Evolutionary conservation across 352 stramenopile genomes (phyloP).

Genomic region (Aphanomyces astaci): DNA sequence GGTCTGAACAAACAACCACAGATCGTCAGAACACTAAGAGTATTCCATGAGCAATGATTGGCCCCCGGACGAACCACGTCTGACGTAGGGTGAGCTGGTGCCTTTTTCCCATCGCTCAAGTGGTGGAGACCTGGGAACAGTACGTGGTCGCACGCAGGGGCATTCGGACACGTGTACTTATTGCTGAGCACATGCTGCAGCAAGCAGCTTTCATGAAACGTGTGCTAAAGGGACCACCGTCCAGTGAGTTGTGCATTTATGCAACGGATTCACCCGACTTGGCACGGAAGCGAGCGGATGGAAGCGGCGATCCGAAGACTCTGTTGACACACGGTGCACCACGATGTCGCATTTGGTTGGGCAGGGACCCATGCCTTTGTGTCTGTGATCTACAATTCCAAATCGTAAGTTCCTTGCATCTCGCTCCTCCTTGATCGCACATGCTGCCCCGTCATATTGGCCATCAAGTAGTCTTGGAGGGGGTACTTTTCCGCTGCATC

Average conservation of each 20-base stretch:
- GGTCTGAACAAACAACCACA: too few species aligned
- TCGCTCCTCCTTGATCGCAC: slow-evolving; percentile 16
- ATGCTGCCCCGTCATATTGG: slow-evolving; percentile 38
- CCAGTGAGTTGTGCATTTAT: neutral
- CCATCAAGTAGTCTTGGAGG: slow-evolving; percentile 71
- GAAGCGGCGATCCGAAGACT: slow-evolving; percentile 52
- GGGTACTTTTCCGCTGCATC: slow-evolving; percentile 47
- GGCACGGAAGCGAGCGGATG: slow-evolving; percentile 43
- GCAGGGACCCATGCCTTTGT: slow-evolving; percentile 38
- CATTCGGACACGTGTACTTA: slow-evolving; percentile 45
- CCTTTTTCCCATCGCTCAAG: neutral
- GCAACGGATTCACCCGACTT: slow-evolving; percentile 28
- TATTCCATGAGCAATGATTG: too few species aligned
- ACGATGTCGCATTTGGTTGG: slow-evolving; percentile 27
- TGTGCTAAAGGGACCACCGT: slow-evolving; percentile 36
- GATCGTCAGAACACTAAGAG: too few species aligned
- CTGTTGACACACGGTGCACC: slow-evolving; percentile 51
- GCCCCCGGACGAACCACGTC: too few species aligned
- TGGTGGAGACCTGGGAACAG: slow-evolving; percentile 49
- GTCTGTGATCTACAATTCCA: slow-evolving; percentile 20
- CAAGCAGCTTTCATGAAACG: slow-evolving; percentile 72
- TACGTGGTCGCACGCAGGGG: slow-evolving; percentile 33
- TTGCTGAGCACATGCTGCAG: slow-evolving; percentile 58
- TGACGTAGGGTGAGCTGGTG: neutral
- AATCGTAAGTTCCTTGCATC: too few species aligned